These are phyloP conservation scores for Coemansia umbellata DNA, from an alignment of 192 early-diverging fungal genomes.

Conservation along the genomic window DNA sequence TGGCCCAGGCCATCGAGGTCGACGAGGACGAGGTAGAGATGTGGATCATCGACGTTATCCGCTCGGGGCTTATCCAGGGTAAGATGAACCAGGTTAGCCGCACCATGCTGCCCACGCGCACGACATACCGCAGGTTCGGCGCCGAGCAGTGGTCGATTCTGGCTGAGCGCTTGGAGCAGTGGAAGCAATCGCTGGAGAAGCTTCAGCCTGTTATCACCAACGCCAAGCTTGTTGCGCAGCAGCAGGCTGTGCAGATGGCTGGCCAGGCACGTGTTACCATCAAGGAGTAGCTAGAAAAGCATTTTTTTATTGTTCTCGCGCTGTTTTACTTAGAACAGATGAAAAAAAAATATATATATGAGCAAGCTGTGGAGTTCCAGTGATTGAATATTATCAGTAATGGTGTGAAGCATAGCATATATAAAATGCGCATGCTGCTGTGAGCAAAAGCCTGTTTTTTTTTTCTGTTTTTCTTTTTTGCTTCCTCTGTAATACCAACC, in stretches of 20 bases:
- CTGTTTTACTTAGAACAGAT: background rate
- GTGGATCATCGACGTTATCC: conserved; percentile 94
- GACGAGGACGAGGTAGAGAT: conserved; percentile 81
- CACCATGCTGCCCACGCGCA: conserved; percentile 74
- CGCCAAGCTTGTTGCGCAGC: conserved; percentile 70
- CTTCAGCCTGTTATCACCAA: conserved; percentile 85
- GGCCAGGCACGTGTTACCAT: conserved; percentile 30
- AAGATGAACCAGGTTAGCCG: conserved; percentile 90
- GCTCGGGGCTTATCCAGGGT: conserved; percentile 87
- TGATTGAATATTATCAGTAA: background rate
- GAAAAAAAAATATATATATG: no score
- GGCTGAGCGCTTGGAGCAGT: conserved; percentile 61
- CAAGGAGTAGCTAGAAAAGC: conserved; percentile 17
- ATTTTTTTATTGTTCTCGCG: background rate
- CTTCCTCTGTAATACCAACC: no score
- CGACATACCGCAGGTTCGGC: conserved; percentile 81
- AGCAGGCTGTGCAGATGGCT: conserved; percentile 41
- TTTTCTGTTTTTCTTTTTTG: no score
- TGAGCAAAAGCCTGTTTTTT: no score
- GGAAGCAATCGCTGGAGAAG: conserved; percentile 76
- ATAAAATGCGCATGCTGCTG: no score
- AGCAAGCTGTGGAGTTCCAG: no score
- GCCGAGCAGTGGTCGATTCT: conserved; percentile 79
- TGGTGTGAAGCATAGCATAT: background rate
- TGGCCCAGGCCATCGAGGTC: conserved; percentile 73